Percentiles rank a stretch among this genome's conserved stretches.
These are phyloP conservation scores for Paecilomyces niveus DNA, from an alignment of 2,329 filamentous ascomycete species.

Conservation along the genomic window DNA sequence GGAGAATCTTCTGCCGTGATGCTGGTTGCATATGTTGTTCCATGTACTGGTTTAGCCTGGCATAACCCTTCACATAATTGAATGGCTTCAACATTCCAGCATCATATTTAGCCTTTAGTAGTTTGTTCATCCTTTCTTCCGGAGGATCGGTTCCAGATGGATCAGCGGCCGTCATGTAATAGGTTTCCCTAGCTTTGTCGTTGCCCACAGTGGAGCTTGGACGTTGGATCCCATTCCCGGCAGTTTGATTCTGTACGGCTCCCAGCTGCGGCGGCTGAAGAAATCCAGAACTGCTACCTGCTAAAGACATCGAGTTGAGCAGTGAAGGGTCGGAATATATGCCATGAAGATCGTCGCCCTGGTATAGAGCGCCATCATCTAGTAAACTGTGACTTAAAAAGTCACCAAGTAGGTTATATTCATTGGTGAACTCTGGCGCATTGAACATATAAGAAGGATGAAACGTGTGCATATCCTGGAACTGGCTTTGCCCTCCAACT, in stretches of 20 bases:
- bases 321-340: constrained; percentile 54
- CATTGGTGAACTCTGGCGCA: constrained; percentile 87
- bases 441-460: constrained; percentile 94
- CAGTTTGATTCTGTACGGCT: constrained; percentile 21
- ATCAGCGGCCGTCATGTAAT: constrained; percentile 95
- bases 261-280: constrained; percentile 29
- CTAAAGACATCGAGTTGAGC: constrained; percentile 36
- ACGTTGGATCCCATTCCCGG: constrained; percentile 52
- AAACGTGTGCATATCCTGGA: constrained; percentile 89
- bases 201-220: constrained; percentile 55
- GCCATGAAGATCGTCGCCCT: constrained; percentile 57
- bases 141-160: constrained; percentile 80
- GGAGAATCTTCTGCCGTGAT: constrained; percentile 83
- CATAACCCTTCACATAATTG: constrained; percentile 97
- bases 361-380: constrained; percentile 69
- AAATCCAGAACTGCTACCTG: constrained; percentile 22
- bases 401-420: constrained; percentile 95
- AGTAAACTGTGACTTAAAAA: constrained; percentile 88
- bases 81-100: constrained; percentile 92
- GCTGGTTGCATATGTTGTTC: constrained; percentile 75
- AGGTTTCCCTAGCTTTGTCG: constrained; percentile 68
- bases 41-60: constrained; percentile 82
- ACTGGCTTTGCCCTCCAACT: constrained; percentile 68
- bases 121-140: constrained; percentile 89
- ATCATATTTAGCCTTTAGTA: constrained; percentile 92